phyloP scores from a whole-genome alignment of 2,329 filamentous ascomycete species.

The Nothophaeocryptopus gaeumannii region DNA sequence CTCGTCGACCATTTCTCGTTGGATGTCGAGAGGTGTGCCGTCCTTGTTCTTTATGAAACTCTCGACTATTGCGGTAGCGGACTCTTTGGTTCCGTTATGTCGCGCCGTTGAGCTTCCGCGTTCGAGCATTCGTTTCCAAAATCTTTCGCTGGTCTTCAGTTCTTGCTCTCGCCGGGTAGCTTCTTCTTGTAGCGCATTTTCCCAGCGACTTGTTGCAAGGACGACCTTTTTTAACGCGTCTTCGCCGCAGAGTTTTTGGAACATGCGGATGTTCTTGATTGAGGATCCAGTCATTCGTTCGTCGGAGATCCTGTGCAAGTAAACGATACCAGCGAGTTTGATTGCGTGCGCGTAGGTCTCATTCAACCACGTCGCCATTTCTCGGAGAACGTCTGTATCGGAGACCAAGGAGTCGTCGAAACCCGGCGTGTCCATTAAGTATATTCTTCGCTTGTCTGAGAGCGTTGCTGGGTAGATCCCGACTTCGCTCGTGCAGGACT shows the following conservation, averaged over 20 bases:
- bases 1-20: no score
- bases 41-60: no score
- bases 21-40: no score
- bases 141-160: not conserved
- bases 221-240: slow-evolving; percentile 41
- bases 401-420: slow-evolving; percentile 47
- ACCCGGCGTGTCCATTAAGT: slow-evolving; percentile 48
- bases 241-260: slow-evolving; percentile 45
- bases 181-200: not conserved
- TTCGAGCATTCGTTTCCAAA: no score
- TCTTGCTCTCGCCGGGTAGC: not conserved
- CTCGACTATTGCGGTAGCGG: no score
- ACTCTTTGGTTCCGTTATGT: no score
- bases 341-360: slow-evolving; percentile 31
- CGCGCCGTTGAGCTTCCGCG: no score
- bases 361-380: slow-evolving; percentile 42
- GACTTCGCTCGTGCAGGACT: not conserved
- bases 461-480: slow-evolving; percentile 17
- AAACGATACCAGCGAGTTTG: slow-evolving; percentile 45
- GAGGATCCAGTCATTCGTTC: slow-evolving; percentile 41
- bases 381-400: slow-evolving; percentile 46
- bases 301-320: slow-evolving; percentile 47
- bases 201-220: slow-evolving; percentile 39
- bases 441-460: slow-evolving; percentile 10
- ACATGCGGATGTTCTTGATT: slow-evolving; percentile 45